phyloP scores from a whole-genome alignment of 768 basidiomycete species.

The Gymnopilus junonius region DNA sequence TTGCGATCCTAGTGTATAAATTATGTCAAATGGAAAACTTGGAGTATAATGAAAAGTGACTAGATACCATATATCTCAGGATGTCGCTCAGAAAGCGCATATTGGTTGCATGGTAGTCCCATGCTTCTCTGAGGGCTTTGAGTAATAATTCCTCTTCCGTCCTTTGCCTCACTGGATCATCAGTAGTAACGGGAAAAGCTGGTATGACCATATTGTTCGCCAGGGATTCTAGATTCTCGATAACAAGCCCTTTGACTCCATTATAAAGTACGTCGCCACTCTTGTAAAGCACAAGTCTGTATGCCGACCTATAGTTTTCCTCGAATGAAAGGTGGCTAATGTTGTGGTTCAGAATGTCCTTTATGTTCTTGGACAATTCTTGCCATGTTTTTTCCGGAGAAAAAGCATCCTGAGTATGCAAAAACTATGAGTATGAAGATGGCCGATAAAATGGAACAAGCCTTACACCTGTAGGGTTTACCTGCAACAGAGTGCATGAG shows the following conservation, averaged over 20 bases:
- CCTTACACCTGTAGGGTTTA: constrained; percentile 49
- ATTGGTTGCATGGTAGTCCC: constrained; percentile 92
- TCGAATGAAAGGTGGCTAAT: constrained; percentile 75
- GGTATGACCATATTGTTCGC: constrained; percentile 80
- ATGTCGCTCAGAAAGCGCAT: constrained; percentile 90
- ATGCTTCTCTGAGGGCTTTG: constrained; percentile 81
- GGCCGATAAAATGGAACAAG: neutral
- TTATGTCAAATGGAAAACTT: neutral
- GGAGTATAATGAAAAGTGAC: constrained; percentile 8
- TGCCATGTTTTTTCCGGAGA: constrained; percentile 85
- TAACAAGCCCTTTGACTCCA: constrained; percentile 78
- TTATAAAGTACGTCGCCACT: constrained; percentile 86
- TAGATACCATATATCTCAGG: constrained; percentile 90
- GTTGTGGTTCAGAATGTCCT: constrained; percentile 94
- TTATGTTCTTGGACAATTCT: constrained; percentile 81
- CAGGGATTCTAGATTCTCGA: constrained; percentile 81
- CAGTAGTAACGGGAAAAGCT: constrained; percentile 73
- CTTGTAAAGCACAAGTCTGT: constrained; percentile 91
- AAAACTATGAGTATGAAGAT: neutral
- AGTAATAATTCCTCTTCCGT: constrained; percentile 87
- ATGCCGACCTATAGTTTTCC: constrained; percentile 92
- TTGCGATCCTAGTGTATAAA: constrained; percentile 80
- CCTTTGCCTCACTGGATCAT: constrained; percentile 73
- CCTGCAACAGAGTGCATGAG: constrained; percentile 30
- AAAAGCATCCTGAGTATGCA: constrained; percentile 65